Percentiles rank a stretch among this genome's conserved stretches.
Evolutionary conservation across 768 basidiomycete species (phyloP).

Genomic region (Artomyces pyxidatus): DNA sequence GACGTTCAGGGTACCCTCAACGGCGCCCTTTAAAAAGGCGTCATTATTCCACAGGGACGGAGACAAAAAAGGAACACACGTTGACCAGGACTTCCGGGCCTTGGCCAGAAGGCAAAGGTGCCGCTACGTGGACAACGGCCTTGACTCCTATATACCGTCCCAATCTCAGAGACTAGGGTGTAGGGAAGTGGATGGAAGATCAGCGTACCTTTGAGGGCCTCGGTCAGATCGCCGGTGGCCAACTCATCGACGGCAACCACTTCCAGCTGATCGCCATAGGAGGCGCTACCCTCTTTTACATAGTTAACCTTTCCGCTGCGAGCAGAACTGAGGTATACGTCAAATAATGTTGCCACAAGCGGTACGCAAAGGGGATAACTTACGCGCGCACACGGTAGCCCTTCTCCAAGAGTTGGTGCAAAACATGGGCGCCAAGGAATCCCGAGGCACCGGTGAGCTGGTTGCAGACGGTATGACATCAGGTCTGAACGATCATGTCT

Average conservation of each 20-base stretch:
- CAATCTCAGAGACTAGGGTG: too few species aligned
- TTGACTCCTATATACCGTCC: neutral
- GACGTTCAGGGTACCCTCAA: neutral
- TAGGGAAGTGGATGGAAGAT: too few species aligned
- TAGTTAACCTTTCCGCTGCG: slow-evolving; percentile 3
- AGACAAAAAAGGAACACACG: neutral
- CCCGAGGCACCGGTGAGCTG: neutral
- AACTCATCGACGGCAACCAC: slow-evolving; percentile 16
- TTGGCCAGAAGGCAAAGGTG: neutral
- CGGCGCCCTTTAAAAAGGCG: neutral
- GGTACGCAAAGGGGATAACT: too few species aligned
- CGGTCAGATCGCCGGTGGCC: slow-evolving; percentile 10
- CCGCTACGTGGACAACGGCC: neutral
- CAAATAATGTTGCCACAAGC: neutral
- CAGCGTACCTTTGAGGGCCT: slow-evolving; percentile 13
- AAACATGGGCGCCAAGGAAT: neutral
- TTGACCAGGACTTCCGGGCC: neutral
- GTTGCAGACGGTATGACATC: neutral
- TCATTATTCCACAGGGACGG: too few species aligned
- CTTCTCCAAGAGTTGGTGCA: neutral
- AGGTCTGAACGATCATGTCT: too few species aligned
- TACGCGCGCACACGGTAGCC: neutral
- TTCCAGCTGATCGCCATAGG: slow-evolving; percentile 14
- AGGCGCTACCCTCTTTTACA: slow-evolving; percentile 1
- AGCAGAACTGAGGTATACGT: neutral